phyloP scores from a whole-genome alignment of 306 rosid genomes.

The Cucurbita maxima region DNA sequence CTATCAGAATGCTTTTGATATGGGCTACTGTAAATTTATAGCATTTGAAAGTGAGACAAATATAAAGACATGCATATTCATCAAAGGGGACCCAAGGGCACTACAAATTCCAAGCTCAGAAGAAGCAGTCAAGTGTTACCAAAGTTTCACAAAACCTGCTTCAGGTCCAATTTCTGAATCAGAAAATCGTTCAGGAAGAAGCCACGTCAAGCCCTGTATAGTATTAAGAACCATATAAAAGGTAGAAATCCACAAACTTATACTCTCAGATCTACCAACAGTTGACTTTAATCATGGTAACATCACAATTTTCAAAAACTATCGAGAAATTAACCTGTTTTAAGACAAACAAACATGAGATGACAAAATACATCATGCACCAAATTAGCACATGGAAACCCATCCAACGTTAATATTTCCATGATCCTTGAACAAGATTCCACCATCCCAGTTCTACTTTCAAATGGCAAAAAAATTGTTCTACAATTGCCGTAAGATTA shows the following conservation, averaged over 20 bases:
- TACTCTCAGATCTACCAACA: background rate
- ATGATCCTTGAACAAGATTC: background rate
- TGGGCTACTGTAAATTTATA: background rate
- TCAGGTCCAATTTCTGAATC: constrained; percentile 97
- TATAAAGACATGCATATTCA: background rate
- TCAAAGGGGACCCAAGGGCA: background rate
- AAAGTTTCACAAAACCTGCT: constrained; percentile 98
- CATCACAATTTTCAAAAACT: background rate
- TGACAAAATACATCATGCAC: background rate
- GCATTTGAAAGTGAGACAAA: background rate
- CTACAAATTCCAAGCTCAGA: constrained; percentile 17
- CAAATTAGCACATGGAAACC: background rate
- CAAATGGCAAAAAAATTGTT: background rate
- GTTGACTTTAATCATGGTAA: background rate
- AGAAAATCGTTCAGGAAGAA: constrained; percentile 91
- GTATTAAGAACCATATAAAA: background rate
- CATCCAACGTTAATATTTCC: background rate
- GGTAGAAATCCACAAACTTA: background rate
- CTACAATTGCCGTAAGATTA: background rate
- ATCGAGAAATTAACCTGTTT: background rate
- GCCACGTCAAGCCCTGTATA: constrained; percentile 85
- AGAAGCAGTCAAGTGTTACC: constrained; percentile 61
- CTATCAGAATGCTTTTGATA: background rate
- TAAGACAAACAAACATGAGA: background rate
- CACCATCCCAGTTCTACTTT: background rate